phyloP scores from a whole-genome alignment of 164 flowering plant genomes.

The Kingdonia uniflora region DNA sequence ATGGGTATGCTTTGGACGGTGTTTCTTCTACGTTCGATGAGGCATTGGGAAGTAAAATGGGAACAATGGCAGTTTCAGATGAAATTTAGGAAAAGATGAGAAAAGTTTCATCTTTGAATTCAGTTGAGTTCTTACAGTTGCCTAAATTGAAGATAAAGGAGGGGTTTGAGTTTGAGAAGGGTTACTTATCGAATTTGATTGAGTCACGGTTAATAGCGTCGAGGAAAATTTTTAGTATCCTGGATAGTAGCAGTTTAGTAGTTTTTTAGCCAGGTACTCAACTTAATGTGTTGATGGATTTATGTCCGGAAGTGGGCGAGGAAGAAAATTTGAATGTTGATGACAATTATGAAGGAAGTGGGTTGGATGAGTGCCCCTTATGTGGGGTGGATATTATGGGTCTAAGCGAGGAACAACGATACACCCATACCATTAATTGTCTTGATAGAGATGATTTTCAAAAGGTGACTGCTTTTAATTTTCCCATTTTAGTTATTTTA shows the following conservation, averaged over 20 bases:
- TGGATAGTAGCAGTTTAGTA: slow-evolving; percentile 3
- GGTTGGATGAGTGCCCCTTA: slow-evolving; percentile 42
- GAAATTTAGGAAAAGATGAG: neutral
- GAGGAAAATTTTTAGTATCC: neutral
- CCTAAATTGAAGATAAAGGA: slow-evolving; percentile 3
- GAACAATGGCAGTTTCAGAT: neutral
- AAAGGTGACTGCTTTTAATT: slow-evolving; percentile 11
- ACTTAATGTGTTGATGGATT: no score
- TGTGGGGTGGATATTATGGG: slow-evolving; percentile 68
- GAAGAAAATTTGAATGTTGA: slow-evolving; percentile 6
- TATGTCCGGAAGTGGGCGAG: slow-evolving; percentile 22
- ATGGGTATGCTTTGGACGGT: neutral
- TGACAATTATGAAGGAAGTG: slow-evolving; percentile 3
- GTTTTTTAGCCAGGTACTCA: slow-evolving; percentile 37
- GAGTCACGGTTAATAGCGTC: slow-evolving; percentile 23
- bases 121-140: no score
- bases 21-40: no score
- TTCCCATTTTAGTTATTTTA: no score
- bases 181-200: slow-evolving; percentile 18
- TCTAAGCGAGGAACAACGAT: slow-evolving; percentile 44
- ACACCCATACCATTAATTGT: slow-evolving; percentile 48
- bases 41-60: neutral
- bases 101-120: neutral
- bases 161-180: slow-evolving; percentile 2
- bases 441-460: slow-evolving; percentile 18